A percentile compares a stretch with the other conserved stretches of the same genome.
These are phyloP conservation scores for Neopestalotiopsis sp. DNA, from an alignment of 2,329 filamentous ascomycete genomes.

Conservation along the genomic window DNA sequence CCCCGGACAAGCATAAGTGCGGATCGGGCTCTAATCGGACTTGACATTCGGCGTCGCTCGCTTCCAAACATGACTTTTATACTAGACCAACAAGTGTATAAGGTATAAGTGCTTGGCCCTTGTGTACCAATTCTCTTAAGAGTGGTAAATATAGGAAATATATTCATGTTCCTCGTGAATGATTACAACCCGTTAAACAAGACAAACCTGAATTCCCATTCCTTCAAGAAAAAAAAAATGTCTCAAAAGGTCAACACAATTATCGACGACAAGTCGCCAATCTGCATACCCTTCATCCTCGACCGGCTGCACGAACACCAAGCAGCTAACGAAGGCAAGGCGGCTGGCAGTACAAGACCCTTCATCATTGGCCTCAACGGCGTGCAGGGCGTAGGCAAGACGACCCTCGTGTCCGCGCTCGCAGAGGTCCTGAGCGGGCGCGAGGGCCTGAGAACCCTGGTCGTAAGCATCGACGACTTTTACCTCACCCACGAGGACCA, in stretches of 20 bases:
- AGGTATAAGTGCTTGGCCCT: background rate
- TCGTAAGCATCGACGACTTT: slow-evolving; percentile 87
- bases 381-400: slow-evolving; percentile 91
- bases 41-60: background rate
- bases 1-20: slow-evolving; percentile 1
- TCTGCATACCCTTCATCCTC: slow-evolving; percentile 80
- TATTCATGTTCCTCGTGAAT: no score
- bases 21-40: background rate
- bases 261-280: slow-evolving; percentile 77
- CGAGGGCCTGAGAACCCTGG: slow-evolving; percentile 67
- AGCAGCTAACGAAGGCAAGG: slow-evolving; percentile 33
- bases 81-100: background rate
- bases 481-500: slow-evolving; percentile 79
- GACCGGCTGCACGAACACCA: slow-evolving; percentile 60
- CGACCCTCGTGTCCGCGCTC: slow-evolving; percentile 77
- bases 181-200: background rate
- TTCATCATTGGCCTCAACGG: slow-evolving; percentile 91
- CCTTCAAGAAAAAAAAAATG: background rate
- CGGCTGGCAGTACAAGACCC: slow-evolving; percentile 50
- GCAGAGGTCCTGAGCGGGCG: slow-evolving; percentile 61
- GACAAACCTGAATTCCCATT: background rate
- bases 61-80: background rate
- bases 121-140: background rate
- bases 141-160: background rate
- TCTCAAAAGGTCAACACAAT: slow-evolving; percentile 41